Conservation (phyloP, 148 eudicot species). For the Fagopyrum tataricum region DNA sequence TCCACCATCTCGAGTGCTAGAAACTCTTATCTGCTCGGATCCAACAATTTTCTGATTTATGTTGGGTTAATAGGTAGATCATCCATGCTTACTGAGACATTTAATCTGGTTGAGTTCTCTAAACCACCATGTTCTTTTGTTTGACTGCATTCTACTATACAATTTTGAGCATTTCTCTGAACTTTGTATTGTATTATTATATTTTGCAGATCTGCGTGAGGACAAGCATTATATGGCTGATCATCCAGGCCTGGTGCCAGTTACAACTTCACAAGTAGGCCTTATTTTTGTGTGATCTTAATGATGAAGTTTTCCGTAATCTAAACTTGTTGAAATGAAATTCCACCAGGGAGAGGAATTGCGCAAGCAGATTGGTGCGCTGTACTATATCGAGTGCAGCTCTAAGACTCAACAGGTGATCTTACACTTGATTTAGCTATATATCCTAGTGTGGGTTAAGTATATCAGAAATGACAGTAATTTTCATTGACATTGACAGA, state of each 20-base stretch:
- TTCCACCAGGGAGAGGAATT: conserved; percentile 81
- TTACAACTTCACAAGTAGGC: conserved; percentile 69
- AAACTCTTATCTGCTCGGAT: background rate
- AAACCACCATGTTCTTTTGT: background rate
- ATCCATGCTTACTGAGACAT: no score
- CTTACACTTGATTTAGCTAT: background rate
- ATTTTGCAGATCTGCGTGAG: conserved; percentile 68
- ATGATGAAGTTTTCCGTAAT: background rate
- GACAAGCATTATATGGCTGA: conserved; percentile 93
- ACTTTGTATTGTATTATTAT: background rate
- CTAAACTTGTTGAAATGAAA: background rate
- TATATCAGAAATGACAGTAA: background rate
- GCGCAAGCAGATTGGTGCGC: conserved; percentile 92
- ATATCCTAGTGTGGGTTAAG: background rate
- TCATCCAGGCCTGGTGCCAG: conserved; percentile 96
- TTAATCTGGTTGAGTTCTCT: background rate
- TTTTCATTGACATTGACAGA: conserved; percentile 31
- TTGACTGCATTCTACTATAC: background rate
- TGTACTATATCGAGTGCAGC: conserved; percentile 87
- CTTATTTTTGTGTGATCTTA: conserved; percentile 9
- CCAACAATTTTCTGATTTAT: background rate
- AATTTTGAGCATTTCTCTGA: background rate
- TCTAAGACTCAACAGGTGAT: conserved; percentile 95
- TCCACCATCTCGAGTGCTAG: no score
- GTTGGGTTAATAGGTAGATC: no score